Evolutionary conservation across 192 early-diverging fungal species (phyloP).

Genomic region (Umbelopsis ramanniana): DNA sequence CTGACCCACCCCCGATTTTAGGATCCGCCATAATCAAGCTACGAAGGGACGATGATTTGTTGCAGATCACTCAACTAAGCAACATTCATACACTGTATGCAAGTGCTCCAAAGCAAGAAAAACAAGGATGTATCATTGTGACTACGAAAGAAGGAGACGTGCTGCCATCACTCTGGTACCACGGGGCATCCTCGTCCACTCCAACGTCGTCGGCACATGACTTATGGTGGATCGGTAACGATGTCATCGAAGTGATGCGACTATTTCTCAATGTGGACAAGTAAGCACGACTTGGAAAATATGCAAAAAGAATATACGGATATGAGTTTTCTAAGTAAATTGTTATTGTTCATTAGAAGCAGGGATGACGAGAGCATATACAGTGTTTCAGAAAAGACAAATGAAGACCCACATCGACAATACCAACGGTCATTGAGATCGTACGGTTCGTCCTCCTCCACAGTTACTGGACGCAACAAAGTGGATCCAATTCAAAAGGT

Average conservation of each 20-base stretch:
- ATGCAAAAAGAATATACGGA: neutral
- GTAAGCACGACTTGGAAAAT: neutral
- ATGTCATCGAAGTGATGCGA: constrained; percentile 32
- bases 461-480: neutral
- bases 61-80: constrained; percentile 10
- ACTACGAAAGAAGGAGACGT: constrained; percentile 28
- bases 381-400: constrained; percentile 3
- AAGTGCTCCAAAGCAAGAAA: constrained; percentile 10
- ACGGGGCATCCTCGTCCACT: neutral
- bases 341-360: neutral
- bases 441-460: neutral
- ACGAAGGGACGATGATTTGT: constrained; percentile 12
- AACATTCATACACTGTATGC: constrained; percentile 28
- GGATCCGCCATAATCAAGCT: constrained; percentile 20
- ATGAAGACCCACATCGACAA: neutral
- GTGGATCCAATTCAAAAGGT: constrained; percentile 15
- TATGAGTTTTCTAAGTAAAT: too few species aligned
- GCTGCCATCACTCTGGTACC: constrained; percentile 31
- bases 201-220: neutral
- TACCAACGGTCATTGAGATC: neutral
- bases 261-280: constrained; percentile 31
- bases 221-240: constrained; percentile 30
- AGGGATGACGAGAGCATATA: constrained; percentile 19
- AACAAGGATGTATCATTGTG: constrained; percentile 29
- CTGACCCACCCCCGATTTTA: neutral